Base-by-base conservation (phyloP, 1,284 basidiomycete species). In the Ceratobasidium sp. region DNA sequence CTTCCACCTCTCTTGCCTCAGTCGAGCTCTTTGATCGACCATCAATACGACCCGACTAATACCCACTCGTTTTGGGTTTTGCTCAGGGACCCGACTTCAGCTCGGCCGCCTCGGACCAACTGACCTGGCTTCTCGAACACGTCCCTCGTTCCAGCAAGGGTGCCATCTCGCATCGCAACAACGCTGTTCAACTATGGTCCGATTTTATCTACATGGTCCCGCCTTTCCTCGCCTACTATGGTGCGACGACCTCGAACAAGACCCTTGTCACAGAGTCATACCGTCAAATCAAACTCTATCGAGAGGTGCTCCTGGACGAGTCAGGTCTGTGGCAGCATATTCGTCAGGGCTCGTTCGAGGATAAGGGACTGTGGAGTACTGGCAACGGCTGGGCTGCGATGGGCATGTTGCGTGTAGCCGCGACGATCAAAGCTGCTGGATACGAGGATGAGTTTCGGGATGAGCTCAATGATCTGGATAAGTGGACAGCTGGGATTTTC, bases 401-500 rank as follows among this genome's bases (percentile, higher is more conserved):
- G 1, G 83, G 83, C 3, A 83, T 83, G 81, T 78, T 81, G n/a
- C 80, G 81, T 23, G 81, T 81, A 28, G 39, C 71, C 26, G 60
- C 58, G 20, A 45, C 47, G 6, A 47, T 54, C 53, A 35, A 56
- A 3, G 26, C 39, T 3, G 60, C 45, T 33, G 63, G 63, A 8
- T 76, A 54, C 23, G 35, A 37, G 8, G 8, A 23, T 11, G 51
- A 74, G 1, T 85, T 95, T 80, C 81, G 85, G 67, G 81, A 80
- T 28, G 85, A 95, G 82, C 88, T 90, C 77, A 84, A 82, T 0
- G 89, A 95, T 78, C 86, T 96, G 13, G 83, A 84, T 3, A 81
- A 81, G 6, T 96, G 94, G 94, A 86, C 90, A 4, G 83, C 85
- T 28, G 93, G 95, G 82, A 92, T 96, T 71, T 89, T 95, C 74